A percentile compares a stretch with the other conserved stretches of the same genome.
Evolutionary conservation across 257 asterid species (phyloP).

Genomic region (Solanum infundibuliforme): DNA sequence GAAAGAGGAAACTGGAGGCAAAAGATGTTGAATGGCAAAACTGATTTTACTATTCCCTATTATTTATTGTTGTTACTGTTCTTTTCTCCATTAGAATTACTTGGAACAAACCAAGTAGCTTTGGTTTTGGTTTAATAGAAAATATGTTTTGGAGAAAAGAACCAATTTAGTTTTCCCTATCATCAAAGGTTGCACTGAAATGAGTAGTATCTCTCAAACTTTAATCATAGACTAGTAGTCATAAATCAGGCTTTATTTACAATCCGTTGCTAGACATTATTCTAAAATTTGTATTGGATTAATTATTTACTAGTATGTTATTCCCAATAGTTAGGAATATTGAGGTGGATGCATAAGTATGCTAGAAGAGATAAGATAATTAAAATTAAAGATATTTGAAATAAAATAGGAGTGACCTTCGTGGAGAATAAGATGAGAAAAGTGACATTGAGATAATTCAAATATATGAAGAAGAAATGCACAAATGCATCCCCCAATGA

Average conservation of each 20-base stretch:
- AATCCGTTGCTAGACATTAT: no score
- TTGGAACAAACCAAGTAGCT: not conserved
- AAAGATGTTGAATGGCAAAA: not conserved
- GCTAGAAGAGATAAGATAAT: not conserved
- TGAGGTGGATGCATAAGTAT: not conserved
- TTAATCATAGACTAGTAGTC: not conserved
- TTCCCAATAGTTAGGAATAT: not conserved
- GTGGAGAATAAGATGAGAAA: no score
- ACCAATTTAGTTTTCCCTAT: not conserved
- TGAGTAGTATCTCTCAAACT: no score
- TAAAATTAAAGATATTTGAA: no score
- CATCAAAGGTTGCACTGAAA: no score
- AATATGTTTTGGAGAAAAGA: not conserved
- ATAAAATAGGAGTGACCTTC: not conserved
- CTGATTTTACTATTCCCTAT: constrained; percentile 4
- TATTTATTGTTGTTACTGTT: no score
- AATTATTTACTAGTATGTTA: not conserved
- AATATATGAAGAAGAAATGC: not conserved
- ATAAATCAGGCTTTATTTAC: no score
- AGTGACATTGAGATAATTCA: not conserved
- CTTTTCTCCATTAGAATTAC: no score
- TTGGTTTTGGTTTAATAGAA: not conserved
- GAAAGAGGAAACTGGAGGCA: constrained; percentile 4
- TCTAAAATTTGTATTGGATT: not conserved
- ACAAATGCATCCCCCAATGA: not conserved